Evolutionary conservation across 1,284 basidiomycete species (phyloP), one percentile per base, ranked within the genome.

Genomic region (Ganoderma lucidum): DNA sequence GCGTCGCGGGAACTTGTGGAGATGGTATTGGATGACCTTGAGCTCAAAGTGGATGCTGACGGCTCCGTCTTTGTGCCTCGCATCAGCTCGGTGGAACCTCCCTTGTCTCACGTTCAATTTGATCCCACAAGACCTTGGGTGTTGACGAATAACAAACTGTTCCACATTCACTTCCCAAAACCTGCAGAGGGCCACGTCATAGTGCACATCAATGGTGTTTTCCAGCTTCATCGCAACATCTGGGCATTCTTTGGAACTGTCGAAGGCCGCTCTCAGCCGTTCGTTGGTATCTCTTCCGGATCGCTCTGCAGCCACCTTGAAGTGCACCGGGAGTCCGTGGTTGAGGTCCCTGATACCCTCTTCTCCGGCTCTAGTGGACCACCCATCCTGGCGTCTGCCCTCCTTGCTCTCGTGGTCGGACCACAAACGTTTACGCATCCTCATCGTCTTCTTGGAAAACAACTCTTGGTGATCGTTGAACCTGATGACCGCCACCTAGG

Each of bases 31-130:
- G 60, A 35, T 30, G 72, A 73, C n/a, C 19, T 65, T 3, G 73
- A 74, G 39, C 12, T 74, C 4, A 37, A 45, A 5, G 63, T 74
- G 12, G 66, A 70, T 15, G 62, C 53, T 0, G 51, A 69, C n/a
- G 73, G 73, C 2, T 19, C 30, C 8, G 41, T 74, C 8, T 30
- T 12, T 1, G 62, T 28, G 32, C 67, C 63, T 1, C 67, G 67
- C 6, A 55, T 68, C 35, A 39, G 42, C 35, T 23, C 30, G 23
- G 3, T 39, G 2, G 44, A 48, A 19, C 32, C 63, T 28, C 66
- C 69, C 19, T 5, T 23, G 4, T 10, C 14, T 5, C 30, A 61
- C 15, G 23, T 41, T 9, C 58, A 55, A 3, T 48, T 71, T 37
- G 60, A 62, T 30, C 19, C 42, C 1, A 15, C 23, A 28, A 41